Conservation (phyloP, 2,329 filamentous ascomycete genomes). For the Orbilia ellipsospora region DNA sequence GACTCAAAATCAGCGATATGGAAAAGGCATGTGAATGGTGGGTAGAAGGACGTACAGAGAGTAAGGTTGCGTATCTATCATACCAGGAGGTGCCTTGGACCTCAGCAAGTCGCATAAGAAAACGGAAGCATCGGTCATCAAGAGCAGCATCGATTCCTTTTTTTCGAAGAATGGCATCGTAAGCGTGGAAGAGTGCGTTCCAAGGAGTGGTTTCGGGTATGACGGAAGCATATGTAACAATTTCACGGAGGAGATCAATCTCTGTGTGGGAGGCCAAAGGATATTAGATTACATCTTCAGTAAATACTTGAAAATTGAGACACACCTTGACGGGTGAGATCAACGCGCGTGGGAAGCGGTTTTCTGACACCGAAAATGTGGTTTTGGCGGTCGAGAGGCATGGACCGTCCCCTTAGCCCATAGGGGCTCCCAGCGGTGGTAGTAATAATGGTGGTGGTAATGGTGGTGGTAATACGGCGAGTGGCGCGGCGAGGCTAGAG, state of each 20-base stretch:
- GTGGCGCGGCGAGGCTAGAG: background rate
- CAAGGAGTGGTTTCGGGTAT: constrained; percentile 55
- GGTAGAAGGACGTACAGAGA: constrained; percentile 31
- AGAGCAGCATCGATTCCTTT: constrained; percentile 53
- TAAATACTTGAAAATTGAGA: background rate
- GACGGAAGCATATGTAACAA: constrained; percentile 53
- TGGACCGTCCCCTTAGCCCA: constrained; percentile 44
- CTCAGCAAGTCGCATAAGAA: constrained; percentile 55
- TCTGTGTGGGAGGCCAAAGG: constrained; percentile 16
- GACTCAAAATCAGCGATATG: background rate
- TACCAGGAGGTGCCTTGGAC: constrained; percentile 54
- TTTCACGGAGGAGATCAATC: constrained; percentile 53
- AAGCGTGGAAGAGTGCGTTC: constrained; percentile 54
- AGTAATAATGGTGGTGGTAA: too few relatives aligned
- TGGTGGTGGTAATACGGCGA: constrained; percentile 8
- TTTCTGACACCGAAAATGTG: constrained; percentile 51
- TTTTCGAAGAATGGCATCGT: constrained; percentile 52
- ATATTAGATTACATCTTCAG: constrained; percentile 1
- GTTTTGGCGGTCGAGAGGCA: constrained; percentile 50
- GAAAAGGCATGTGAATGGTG: background rate
- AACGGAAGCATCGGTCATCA: constrained; percentile 53
- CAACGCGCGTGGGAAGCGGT: constrained; percentile 50
- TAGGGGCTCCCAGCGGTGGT: constrained; percentile 13
- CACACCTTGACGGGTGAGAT: constrained; percentile 46
- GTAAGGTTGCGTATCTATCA: constrained; percentile 49